phyloP scores from a whole-genome alignment of 495 filamentous ascomycete genomes.

The Letharia lupina region DNA sequence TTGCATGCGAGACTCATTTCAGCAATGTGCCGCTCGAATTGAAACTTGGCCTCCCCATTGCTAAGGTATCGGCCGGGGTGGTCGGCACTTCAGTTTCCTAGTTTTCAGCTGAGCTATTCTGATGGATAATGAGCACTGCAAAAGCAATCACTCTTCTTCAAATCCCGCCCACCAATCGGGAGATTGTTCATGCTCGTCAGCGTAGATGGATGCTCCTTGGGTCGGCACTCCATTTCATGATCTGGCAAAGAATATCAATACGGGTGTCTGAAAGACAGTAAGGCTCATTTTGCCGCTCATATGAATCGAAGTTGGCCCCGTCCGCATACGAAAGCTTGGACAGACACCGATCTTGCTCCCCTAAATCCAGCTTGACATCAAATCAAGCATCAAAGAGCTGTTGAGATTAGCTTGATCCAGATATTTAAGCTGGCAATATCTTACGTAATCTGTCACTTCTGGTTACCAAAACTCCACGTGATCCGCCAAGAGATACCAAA shows the following conservation, averaged over 20 bases:
- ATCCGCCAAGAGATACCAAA: not conserved
- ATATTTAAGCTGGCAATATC: not conserved
- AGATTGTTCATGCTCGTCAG: no score
- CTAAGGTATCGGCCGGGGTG: no score
- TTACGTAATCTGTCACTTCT: not conserved
- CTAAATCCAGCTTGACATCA: constrained; percentile 11
- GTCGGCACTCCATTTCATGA: constrained; percentile 40
- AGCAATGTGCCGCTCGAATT: no score
- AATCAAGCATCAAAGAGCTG: not conserved
- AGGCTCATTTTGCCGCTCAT: constrained; percentile 23
- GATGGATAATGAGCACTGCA: no score
- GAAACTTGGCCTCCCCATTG: no score
- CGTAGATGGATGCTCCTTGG: constrained; percentile 3
- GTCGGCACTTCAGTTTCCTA: no score
- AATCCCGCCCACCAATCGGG: no score
- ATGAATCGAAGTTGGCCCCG: constrained; percentile 27
- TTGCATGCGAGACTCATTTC: no score
- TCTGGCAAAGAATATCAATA: constrained; percentile 29
- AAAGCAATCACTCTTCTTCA: no score
- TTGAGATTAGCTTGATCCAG: not conserved
- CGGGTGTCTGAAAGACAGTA: constrained; percentile 33
- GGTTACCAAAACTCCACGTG: no score
- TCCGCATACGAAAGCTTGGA: constrained; percentile 16
- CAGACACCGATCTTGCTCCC: constrained; percentile 10
- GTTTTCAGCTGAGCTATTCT: no score